Evolutionary conservation across 1,284 basidiomycete genomes (phyloP).

Genomic region (Ceraceosorus guamensis): DNA sequence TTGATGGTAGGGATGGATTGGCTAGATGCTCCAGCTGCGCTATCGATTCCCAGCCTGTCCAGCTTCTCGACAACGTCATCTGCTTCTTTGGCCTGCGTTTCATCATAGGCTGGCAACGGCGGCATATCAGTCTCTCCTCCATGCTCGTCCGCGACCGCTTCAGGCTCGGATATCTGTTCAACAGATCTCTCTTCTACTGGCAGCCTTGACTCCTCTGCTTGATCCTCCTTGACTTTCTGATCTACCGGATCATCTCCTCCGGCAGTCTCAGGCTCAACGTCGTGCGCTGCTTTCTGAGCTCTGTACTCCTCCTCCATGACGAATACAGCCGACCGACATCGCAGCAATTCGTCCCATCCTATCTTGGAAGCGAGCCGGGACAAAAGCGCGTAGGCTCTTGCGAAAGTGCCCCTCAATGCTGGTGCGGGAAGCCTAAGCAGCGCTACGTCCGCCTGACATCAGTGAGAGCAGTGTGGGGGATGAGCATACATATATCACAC

Average conservation of each 20-base stretch:
- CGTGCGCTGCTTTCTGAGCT: conserved; percentile 51
- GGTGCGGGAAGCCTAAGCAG: conserved; percentile 87
- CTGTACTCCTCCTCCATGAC: conserved; percentile 99
- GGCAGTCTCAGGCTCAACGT: neutral
- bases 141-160: neutral
- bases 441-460: conserved; percentile 69
- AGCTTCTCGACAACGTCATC: conserved; percentile 6
- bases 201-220: no score
- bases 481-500: conserved; percentile 9
- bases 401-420: conserved; percentile 87
- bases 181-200: no score
- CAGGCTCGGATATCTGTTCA: conserved; percentile 1
- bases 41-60: conserved; percentile 22
- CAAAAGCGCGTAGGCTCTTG: conserved; percentile 82
- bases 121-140: neutral
- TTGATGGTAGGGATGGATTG: conserved; percentile 71
- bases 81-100: conserved; percentile 4
- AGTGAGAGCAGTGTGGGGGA: conserved; percentile 35
- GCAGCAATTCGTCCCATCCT: conserved; percentile 96
- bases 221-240: no score
- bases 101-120: neutral
- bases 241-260: no score
- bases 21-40: conserved; percentile 30
- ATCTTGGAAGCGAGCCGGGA: conserved; percentile 83
- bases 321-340: conserved; percentile 86